Base-by-base conservation (phyloP, 768 basidiomycete genomes). In the Psilocybe azurescens region DNA sequence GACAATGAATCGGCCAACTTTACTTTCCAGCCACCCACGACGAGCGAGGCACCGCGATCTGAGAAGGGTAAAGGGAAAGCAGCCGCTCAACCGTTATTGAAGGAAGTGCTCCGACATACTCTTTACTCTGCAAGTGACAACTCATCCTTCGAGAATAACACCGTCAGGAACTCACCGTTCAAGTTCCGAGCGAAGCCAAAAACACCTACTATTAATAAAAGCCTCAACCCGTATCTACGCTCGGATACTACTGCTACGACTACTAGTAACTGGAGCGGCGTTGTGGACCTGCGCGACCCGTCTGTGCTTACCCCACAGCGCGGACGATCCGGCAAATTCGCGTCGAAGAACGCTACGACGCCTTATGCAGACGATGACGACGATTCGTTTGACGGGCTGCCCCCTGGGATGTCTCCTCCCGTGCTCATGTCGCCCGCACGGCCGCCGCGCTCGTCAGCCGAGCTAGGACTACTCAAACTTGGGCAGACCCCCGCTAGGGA, bases 401-500 rank as follows among this genome's bases (percentile, higher is more conserved):
- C 86, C n/a, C 73, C 81, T 13, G 85, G 85, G 18, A 86, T 86
- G 83, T 85, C 82, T 8, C 84, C 84, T n/a, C 83, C 82, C 18
- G 79, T 80, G 4, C 78, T 81, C 70, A 87, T 83, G 81, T 88
- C 79, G 47, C 88, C 79, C 51, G 87, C 80, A 11, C 81, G 78
- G 58, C 85, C 82, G 13, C 79, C 81, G 9, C 75, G 79, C 46
- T 81, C 83, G 0, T 78, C 79, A 7, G 77, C 81, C 38, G 82
- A 84, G 65, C 77, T 82, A n/a, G 78, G 78, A 41, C 76, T 81
- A 28, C 59, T 81, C 55, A 74, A 74, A 59, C 72, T 82, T 39
- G 83, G 85, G 1, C 83, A 85, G 51, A 93, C 93, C 2, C 94
- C 94, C 0, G 82, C 80, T 32, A 89, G 84, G 69, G 86, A 88